These are phyloP conservation scores for Circinella minor DNA, from an alignment of 371 early-diverging fungal species.

Conservation along the genomic window DNA sequence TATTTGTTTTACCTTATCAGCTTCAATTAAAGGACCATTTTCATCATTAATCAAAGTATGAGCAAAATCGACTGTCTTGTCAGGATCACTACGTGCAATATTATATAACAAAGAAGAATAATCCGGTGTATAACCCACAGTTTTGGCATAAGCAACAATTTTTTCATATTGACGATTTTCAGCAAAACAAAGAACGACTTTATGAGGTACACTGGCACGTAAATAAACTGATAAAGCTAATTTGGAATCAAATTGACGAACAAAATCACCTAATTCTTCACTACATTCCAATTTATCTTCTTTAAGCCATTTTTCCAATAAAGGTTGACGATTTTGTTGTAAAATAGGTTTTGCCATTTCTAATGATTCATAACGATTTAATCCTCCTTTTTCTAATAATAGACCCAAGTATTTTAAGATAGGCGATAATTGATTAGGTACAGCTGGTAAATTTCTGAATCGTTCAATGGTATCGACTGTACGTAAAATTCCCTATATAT, in stretches of 20 bases:
- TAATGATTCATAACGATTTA: slow-evolving; percentile 94
- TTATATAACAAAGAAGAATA: slow-evolving; percentile 87
- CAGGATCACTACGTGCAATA: slow-evolving; percentile 90
- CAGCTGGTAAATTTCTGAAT: slow-evolving; percentile 84
- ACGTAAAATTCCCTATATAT: slow-evolving; percentile 85
- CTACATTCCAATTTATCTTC: slow-evolving; percentile 97
- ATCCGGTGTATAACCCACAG: slow-evolving; percentile 93
- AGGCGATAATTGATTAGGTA: slow-evolving; percentile 87
- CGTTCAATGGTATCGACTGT: slow-evolving; percentile 94
- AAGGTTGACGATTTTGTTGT: slow-evolving; percentile 88
- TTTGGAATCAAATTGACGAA: slow-evolving; percentile 89
- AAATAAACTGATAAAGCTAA: slow-evolving; percentile 95
- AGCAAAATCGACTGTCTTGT: slow-evolving; percentile 95
- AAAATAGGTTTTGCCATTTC: slow-evolving; percentile 94
- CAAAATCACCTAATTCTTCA: slow-evolving; percentile 97
- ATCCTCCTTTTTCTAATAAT: slow-evolving; percentile 91
- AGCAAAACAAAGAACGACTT: slow-evolving; percentile 94
- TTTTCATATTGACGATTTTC: slow-evolving; percentile 96
- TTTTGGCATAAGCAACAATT: slow-evolving; percentile 93
- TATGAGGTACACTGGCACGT: slow-evolving; percentile 91
- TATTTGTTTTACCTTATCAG: slow-evolving; percentile 64
- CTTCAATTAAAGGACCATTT: slow-evolving; percentile 79
- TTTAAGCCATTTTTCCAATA: slow-evolving; percentile 98
- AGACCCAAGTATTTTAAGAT: slow-evolving; percentile 97
- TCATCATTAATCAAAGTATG: slow-evolving; percentile 84